Evolutionary conservation across 2,329 filamentous ascomycete genomes (phyloP).

Genomic region (Colletotrichum euphorbiae): DNA sequence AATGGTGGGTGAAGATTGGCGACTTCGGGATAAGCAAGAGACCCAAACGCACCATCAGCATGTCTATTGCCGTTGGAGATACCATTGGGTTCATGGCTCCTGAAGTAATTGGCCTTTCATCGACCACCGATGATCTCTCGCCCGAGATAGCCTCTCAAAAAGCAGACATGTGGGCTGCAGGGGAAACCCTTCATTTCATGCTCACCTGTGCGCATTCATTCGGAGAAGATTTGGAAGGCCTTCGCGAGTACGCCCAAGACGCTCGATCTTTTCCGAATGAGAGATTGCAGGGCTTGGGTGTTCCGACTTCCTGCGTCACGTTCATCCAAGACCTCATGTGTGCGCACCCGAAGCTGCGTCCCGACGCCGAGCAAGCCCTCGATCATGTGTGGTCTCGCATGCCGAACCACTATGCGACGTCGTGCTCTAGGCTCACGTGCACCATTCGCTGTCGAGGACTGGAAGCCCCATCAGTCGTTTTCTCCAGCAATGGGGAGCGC

Average conservation of each 20-base stretch:
- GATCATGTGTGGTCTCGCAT: slow-evolving; percentile 8
- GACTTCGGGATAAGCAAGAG: slow-evolving; percentile 25
- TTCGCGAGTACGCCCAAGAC: slow-evolving; percentile 2
- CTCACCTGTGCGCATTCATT: slow-evolving; percentile 17
- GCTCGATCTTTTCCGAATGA: slow-evolving; percentile 10
- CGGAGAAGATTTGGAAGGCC: slow-evolving; percentile 1
- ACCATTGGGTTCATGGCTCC: slow-evolving; percentile 12
- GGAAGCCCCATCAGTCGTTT: not conserved
- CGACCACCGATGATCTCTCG: not conserved
- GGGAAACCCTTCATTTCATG: slow-evolving; percentile 13
- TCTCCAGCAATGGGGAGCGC: slow-evolving; percentile 11
- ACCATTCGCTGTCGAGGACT: slow-evolving; percentile 12
- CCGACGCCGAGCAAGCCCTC: slow-evolving; percentile 7
- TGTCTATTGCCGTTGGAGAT: not conserved
- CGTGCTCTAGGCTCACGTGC: not conserved
- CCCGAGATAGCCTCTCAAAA: slow-evolving; percentile 9
- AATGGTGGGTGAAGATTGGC: slow-evolving; percentile 26
- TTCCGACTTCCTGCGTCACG: not conserved
- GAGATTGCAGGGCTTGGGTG: slow-evolving; percentile 1
- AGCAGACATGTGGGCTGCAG: slow-evolving; percentile 15
- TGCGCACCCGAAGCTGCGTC: slow-evolving; percentile 5
- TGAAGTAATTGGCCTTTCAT: slow-evolving; percentile 9
- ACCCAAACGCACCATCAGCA: slow-evolving; percentile 4
- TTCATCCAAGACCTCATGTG: slow-evolving; percentile 19
- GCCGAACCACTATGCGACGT: slow-evolving; percentile 16